Evolutionary conservation across 2,329 filamentous ascomycete genomes (phyloP).

Genomic region (Trichoderma pleuroti): DNA sequence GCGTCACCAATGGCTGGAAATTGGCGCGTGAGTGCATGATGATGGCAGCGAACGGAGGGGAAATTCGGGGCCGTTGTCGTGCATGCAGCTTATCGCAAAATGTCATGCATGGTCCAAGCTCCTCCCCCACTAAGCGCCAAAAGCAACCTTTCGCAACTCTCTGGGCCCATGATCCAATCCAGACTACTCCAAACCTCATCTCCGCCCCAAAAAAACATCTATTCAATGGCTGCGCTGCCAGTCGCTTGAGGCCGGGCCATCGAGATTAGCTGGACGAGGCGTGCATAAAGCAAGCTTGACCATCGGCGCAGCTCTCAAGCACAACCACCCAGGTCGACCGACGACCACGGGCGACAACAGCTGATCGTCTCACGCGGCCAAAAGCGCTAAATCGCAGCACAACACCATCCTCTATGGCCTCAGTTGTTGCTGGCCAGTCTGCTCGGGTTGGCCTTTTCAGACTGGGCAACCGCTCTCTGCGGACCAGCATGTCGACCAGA

Average conservation of each 20-base stretch:
- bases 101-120: slow-evolving; percentile 20
- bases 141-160: not conserved
- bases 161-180: slow-evolving; percentile 12
- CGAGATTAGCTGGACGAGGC: slow-evolving; percentile 15
- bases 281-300: not conserved
- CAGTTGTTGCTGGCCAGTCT: slow-evolving; percentile 42
- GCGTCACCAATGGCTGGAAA: not conserved
- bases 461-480: slow-evolving; percentile 33
- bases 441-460: slow-evolving; percentile 39
- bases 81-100: slow-evolving; percentile 10
- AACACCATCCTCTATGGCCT: slow-evolving; percentile 38
- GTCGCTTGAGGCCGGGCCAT: slow-evolving; percentile 16
- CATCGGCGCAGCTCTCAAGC: not conserved
- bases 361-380: not conserved
- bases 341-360: not conserved
- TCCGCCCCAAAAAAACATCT: slow-evolving; percentile 8
- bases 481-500: slow-evolving; percentile 28
- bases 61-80: not conserved
- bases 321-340: not conserved
- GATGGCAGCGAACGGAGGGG: not conserved
- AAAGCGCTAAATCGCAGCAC: not conserved
- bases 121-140: slow-evolving; percentile 13
- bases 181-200: slow-evolving; percentile 4
- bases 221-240: slow-evolving; percentile 17
- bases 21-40: not conserved